phyloP scores from a whole-genome alignment of 2,329 filamentous ascomycete species.

The Aspergillus thermomutatus region DNA sequence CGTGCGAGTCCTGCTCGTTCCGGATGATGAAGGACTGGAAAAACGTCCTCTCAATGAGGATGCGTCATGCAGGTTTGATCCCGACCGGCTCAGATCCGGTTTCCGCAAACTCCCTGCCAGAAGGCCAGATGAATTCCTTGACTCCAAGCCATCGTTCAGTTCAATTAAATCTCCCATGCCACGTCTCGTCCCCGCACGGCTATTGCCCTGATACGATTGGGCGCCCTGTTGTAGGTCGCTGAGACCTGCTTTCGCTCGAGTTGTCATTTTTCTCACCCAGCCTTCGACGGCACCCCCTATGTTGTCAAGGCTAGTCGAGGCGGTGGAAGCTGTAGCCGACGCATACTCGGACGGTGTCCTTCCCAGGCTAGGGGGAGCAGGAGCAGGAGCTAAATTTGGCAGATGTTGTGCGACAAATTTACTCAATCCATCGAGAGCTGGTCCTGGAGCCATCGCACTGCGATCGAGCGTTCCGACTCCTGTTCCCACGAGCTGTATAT shows the following conservation, averaged over 20 bases:
- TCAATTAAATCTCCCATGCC: conserved; percentile 44
- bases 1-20: conserved; percentile 36
- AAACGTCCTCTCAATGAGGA: conserved; percentile 25
- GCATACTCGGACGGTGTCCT: conserved; percentile 33
- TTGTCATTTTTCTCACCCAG: conserved; percentile 81
- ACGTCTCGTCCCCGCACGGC: conserved; percentile 23
- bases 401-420: conserved; percentile 80
- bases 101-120: conserved; percentile 13
- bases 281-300: conserved; percentile 84
- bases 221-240: conserved; percentile 37
- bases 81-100: conserved; percentile 14
- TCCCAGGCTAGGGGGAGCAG: conserved; percentile 54
- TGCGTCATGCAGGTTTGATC: conserved; percentile 13
- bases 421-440: conserved; percentile 79
- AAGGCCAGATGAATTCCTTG: conserved; percentile 19
- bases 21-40: conserved; percentile 21
- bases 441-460: conserved; percentile 53
- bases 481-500: conserved; percentile 70
- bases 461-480: conserved; percentile 82
- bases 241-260: conserved; percentile 38
- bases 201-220: conserved; percentile 16
- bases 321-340: conserved; percentile 29
- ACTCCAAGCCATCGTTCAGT: conserved; percentile 37
- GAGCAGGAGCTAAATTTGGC: conserved; percentile 67
- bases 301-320: conserved; percentile 63